Percentiles rank a stretch among this genome's conserved stretches.
These are phyloP conservation scores for Calonectria pseudoreteaudii DNA, from an alignment of 2,329 filamentous ascomycete species.

Conservation along the genomic window DNA sequence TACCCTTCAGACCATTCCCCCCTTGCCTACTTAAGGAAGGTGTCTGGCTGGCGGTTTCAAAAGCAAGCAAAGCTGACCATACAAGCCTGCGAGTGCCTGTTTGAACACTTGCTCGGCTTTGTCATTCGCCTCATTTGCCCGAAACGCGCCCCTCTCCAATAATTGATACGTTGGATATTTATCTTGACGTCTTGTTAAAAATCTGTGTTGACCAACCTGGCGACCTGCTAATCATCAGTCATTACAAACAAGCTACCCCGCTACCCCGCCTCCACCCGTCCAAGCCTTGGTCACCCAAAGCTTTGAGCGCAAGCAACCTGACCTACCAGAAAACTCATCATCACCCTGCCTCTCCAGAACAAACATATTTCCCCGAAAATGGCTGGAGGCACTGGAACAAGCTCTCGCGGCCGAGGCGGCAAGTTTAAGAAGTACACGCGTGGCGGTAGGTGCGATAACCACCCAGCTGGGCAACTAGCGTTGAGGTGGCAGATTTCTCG, in stretches of 20 bases:
- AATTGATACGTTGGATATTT: not conserved
- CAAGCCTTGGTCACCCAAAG: constrained; percentile 9
- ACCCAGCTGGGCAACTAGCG: not conserved
- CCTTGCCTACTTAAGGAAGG: constrained; percentile 21
- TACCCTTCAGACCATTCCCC: not conserved
- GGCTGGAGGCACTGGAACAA: constrained; percentile 60
- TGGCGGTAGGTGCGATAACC: constrained; percentile 73
- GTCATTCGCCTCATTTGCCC: not conserved
- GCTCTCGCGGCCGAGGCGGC: constrained; percentile 83
- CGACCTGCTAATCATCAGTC: constrained; percentile 22
- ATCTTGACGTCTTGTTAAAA: not conserved
- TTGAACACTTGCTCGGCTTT: not conserved
- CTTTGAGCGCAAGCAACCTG: constrained; percentile 6
- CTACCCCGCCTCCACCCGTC: constrained; percentile 50
- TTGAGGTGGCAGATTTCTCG: not conserved
- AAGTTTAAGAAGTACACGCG: constrained; percentile 95
- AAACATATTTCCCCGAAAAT: constrained; percentile 49
- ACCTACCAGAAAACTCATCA: constrained; percentile 25
- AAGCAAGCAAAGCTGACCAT: not conserved
- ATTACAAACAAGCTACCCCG: constrained; percentile 45
- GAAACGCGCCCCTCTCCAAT: not conserved
- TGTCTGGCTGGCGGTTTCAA: constrained; percentile 15
- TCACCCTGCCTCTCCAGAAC: not conserved
- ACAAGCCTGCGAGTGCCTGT: not conserved
- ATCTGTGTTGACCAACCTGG: constrained; percentile 6